A percentile compares a stretch with the other conserved stretches of the same genome.
Conservation (phyloP, 352 stramenopile genomes). For the Pythium monospermum region DNA sequence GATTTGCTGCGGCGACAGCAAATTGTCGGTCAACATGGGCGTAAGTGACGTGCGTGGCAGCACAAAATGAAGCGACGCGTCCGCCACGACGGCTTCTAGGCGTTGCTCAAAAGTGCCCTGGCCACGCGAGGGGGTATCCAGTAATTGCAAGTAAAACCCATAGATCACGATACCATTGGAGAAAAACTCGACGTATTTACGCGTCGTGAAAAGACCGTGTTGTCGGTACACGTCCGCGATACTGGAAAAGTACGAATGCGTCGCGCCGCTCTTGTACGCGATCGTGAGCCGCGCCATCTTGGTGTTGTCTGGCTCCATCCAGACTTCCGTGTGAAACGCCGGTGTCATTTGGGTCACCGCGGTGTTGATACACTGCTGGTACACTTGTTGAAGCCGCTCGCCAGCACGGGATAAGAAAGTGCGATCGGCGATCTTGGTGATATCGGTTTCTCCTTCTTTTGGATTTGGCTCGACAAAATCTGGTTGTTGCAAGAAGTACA, state of each 20-base stretch:
- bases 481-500: constrained; percentile 81
- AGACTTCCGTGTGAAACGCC: constrained; percentile 75
- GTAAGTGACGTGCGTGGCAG: constrained; percentile 79
- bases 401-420: constrained; percentile 70
- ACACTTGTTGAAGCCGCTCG: constrained; percentile 60
- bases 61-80: constrained; percentile 81
- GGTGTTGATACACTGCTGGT: constrained; percentile 73
- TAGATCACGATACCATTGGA: constrained; percentile 84
- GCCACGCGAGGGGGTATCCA: constrained; percentile 48
- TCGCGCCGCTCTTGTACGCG: constrained; percentile 69
- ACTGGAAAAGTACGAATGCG: constrained; percentile 85
- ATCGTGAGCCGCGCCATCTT: constrained; percentile 81
- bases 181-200: constrained; percentile 85
- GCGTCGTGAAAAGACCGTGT: constrained; percentile 74
- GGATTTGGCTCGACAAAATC: constrained; percentile 56
- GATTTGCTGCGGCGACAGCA: constrained; percentile 73
- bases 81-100: constrained; percentile 54
- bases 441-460: constrained; percentile 59
- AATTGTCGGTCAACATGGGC: constrained; percentile 71
- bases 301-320: constrained; percentile 59
- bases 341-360: constrained; percentile 74
- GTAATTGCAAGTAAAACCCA: constrained; percentile 77
- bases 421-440: constrained; percentile 72
- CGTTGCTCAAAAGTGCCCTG: constrained; percentile 61
- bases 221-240: constrained; percentile 83